These are phyloP conservation scores for Trypanosoma platydactyli DNA, from an alignment of 208 protist species.

Conservation along the genomic window DNA sequence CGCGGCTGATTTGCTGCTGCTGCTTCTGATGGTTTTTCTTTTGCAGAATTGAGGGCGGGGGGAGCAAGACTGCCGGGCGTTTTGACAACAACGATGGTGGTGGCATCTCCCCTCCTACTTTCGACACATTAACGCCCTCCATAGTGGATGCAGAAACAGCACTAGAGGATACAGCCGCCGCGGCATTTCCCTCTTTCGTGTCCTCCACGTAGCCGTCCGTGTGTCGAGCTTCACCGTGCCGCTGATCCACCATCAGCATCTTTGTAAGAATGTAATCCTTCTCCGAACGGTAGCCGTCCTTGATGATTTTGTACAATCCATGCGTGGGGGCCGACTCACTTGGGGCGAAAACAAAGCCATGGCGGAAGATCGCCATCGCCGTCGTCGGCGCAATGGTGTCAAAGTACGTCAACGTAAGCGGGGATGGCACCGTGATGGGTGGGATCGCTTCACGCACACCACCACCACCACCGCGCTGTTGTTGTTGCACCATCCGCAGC, in stretches of 20 bases:
- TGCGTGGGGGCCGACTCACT: constrained; percentile 95
- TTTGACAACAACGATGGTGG: neutral
- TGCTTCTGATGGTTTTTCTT: neutral
- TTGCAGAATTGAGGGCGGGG: constrained; percentile 3
- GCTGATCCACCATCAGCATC: constrained; percentile 42
- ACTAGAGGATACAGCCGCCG: neutral
- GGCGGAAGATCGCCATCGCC: constrained; percentile 90
- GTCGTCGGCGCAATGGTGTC: constrained; percentile 95
- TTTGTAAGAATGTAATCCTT: constrained; percentile 64
- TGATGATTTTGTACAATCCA: constrained; percentile 91
- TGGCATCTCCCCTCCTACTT: constrained; percentile 9
- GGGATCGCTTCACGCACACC: constrained; percentile 5
- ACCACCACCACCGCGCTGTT: constrained; percentile 23
- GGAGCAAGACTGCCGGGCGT: neutral
- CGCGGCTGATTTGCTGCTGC: constrained; percentile 26
- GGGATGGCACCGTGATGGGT: constrained; percentile 45
- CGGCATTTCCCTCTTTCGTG: neutral
- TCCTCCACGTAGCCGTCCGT: constrained; percentile 19
- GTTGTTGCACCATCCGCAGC: constrained; percentile 39
- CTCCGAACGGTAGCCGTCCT: constrained; percentile 75
- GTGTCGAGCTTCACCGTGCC: constrained; percentile 15
- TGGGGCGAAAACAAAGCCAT: constrained; percentile 96
- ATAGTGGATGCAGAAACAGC: neutral
- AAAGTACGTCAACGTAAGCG: constrained; percentile 95
- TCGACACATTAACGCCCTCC: constrained; percentile 4